These are phyloP conservation scores for Geranium incanum DNA, from an alignment of 441 rosid species.

Conservation along the genomic window DNA sequence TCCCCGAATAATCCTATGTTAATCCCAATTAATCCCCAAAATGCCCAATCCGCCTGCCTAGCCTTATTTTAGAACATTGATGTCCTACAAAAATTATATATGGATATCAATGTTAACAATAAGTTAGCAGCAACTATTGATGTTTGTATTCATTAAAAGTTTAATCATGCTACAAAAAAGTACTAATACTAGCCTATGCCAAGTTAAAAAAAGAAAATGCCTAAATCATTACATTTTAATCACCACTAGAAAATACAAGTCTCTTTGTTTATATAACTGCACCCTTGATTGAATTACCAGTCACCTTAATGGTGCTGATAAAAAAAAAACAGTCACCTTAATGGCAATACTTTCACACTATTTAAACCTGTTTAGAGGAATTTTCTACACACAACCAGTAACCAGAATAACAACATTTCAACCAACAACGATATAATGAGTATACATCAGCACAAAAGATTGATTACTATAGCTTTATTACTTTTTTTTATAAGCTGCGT, in stretches of 20 bases:
- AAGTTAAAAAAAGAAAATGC: background rate
- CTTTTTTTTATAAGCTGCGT: background rate
- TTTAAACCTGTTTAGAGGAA: background rate
- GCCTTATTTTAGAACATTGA: background rate
- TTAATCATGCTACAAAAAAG: background rate
- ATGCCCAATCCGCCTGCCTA: background rate
- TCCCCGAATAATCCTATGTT: too few relatives aligned
- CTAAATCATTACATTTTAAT: background rate
- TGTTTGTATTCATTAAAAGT: background rate
- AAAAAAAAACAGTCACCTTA: background rate
- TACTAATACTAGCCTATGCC: background rate
- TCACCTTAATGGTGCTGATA: background rate
- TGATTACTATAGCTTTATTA: background rate
- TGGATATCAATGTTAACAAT: background rate
- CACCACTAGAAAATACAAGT: background rate
- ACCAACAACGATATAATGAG: conserved; percentile 1
- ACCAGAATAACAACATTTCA: background rate
- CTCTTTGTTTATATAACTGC: background rate
- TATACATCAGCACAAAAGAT: background rate
- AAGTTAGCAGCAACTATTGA: background rate
- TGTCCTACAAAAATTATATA: background rate
- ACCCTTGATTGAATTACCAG: background rate
- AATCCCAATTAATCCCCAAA: too few relatives aligned
- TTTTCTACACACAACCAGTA: background rate
- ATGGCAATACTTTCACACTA: background rate